Conservation (phyloP, 1,284 basidiomycete species). For the Trametes versicolor region DNA sequence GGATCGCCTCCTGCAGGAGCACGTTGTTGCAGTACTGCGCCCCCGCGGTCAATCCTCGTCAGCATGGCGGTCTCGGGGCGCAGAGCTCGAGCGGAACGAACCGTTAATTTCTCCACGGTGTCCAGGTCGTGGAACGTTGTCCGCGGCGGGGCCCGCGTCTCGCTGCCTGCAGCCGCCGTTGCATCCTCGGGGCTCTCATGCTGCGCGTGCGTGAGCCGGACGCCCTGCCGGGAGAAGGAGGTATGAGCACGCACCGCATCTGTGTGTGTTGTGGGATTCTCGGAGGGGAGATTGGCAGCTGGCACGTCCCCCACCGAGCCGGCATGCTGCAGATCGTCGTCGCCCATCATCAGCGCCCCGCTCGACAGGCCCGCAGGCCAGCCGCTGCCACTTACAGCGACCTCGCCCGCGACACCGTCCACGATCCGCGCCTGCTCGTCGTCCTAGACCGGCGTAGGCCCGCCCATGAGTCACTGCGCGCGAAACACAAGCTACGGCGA, state of each 20-base stretch:
- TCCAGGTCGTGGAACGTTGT: slow-evolving; percentile 54
- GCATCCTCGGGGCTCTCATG: slow-evolving; percentile 5
- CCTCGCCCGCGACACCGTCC: slow-evolving; percentile 17
- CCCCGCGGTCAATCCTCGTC: slow-evolving; percentile 15
- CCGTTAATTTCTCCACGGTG: slow-evolving; percentile 64
- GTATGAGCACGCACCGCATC: slow-evolving; percentile 18
- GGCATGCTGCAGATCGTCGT: slow-evolving; percentile 19
- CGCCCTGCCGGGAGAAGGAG: background rate
- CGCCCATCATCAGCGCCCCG: background rate
- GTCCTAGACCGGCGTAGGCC: slow-evolving; percentile 22
- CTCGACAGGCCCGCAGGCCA: background rate
- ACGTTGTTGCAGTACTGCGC: slow-evolving; percentile 75
- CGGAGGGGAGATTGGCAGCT: slow-evolving; percentile 10
- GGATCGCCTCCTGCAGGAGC: slow-evolving; percentile 71
- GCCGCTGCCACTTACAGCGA: slow-evolving; percentile 13
- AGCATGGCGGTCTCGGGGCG: slow-evolving; percentile 12
- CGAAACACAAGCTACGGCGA: background rate
- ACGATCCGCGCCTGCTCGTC: slow-evolving; percentile 15
- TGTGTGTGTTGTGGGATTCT: slow-evolving; percentile 14
- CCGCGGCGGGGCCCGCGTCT: slow-evolving; percentile 12
- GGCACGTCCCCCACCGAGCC: slow-evolving; percentile 4
- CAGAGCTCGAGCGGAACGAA: slow-evolving; percentile 42
- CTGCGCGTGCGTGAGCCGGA: slow-evolving; percentile 14
- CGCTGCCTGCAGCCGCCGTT: background rate
- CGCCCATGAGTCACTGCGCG: background rate